phyloP scores from a whole-genome alignment of 2,329 filamentous ascomycete genomes.

The Fusarium setosum region DNA sequence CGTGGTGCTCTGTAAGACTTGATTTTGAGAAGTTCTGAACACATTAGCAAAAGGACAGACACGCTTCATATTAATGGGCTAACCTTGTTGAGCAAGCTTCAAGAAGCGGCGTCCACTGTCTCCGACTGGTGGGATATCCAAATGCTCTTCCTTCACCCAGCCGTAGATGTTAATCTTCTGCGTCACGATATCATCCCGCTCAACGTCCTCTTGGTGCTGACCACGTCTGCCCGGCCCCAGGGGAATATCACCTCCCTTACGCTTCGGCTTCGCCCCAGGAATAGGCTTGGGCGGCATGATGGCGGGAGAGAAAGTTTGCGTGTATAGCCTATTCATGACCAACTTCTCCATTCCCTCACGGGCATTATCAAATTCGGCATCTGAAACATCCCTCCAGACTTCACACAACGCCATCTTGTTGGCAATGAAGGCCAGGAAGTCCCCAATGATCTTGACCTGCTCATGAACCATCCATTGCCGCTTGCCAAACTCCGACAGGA shows the following conservation, averaged over 20 bases:
- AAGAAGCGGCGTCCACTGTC: conserved; percentile 92
- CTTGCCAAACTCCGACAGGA: conserved; percentile 93
- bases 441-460: conserved; percentile 98
- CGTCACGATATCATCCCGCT: conserved; percentile 92
- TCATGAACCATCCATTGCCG: conserved; percentile 99
- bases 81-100: conserved; percentile 87
- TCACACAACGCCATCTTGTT: conserved; percentile 99
- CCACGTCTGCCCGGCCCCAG: conserved; percentile 87
- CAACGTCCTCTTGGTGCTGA: conserved; percentile 98
- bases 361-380: conserved; percentile 98
- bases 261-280: conserved; percentile 74
- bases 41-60: conserved; percentile 17
- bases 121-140: conserved; percentile 88
- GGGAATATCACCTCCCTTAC: conserved; percentile 74
- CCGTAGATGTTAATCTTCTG: conserved; percentile 98
- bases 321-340: conserved; percentile 97
- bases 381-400: conserved; percentile 94
- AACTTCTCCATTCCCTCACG: conserved; percentile 99
- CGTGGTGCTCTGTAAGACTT: conserved; percentile 96
- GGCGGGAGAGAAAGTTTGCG: conserved; percentile 94
- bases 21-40: conserved; percentile 89
- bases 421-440: conserved; percentile 95
- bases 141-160: conserved; percentile 92
- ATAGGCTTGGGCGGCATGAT: conserved; percentile 85
- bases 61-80: conserved; percentile 23